Conservation (phyloP, 345 rosid species). For the Lagerstroemia speciosa region DNA sequence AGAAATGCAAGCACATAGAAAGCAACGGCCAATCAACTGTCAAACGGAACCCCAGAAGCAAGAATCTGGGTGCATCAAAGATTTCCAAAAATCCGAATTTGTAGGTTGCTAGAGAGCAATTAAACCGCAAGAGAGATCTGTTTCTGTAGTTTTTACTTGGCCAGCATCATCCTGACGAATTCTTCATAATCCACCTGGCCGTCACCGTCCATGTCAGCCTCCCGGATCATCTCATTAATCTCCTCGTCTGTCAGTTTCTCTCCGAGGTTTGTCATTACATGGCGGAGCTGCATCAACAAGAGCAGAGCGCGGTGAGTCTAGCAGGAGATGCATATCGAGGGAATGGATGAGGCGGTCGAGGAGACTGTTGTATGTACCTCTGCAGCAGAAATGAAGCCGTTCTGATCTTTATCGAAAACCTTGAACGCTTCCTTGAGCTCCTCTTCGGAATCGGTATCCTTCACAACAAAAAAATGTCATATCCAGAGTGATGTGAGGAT, state of each 20-base stretch:
- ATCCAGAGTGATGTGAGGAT: not conserved
- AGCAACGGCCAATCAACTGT: not conserved
- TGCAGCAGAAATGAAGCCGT: conserved; percentile 41
- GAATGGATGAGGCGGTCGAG: not conserved
- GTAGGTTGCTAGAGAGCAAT: not conserved
- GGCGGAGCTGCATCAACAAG: conserved; percentile 29
- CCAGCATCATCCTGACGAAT: conserved; percentile 40
- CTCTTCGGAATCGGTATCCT: conserved; percentile 45
- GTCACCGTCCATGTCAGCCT: conserved; percentile 40
- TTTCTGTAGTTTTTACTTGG: conserved; percentile 11
- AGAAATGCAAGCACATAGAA: not conserved
- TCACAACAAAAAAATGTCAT: not conserved
- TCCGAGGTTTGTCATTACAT: conserved; percentile 39
- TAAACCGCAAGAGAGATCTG: not conserved
- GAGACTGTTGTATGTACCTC: conserved; percentile 13
- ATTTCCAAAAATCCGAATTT: not conserved
- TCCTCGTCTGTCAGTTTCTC: conserved; percentile 45
- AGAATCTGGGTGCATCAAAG: not conserved
- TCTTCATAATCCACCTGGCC: conserved; percentile 44
- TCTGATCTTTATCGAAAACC: conserved; percentile 46
- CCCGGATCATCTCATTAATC: conserved; percentile 44
- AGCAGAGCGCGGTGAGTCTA: too few relatives aligned
- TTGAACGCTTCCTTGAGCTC: conserved; percentile 35
- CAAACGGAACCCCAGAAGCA: not conserved
- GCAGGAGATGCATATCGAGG: not conserved